These are phyloP conservation scores for Chiua virens DNA, from an alignment of 768 basidiomycete species.

Conservation along the genomic window DNA sequence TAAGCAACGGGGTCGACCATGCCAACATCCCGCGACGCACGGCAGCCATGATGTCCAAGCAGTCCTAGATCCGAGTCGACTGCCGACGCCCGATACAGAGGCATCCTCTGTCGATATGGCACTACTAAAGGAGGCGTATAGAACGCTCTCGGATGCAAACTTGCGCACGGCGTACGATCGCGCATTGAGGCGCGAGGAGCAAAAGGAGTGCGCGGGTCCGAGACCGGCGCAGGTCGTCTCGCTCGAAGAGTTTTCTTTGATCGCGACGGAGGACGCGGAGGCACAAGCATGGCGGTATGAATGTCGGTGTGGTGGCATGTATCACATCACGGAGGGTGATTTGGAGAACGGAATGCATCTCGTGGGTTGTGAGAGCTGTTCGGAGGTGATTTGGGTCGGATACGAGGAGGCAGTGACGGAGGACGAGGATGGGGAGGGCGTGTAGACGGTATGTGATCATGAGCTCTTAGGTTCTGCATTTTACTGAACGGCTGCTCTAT, in stretches of 20 bases:
- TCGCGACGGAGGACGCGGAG: not conserved
- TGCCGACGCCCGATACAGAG: not conserved
- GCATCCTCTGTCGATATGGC: conserved; percentile 42
- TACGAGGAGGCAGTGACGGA: conserved; percentile 54
- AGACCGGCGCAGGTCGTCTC: conserved; percentile 80
- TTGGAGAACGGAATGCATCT: conserved; percentile 75
- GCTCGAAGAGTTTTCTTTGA: conserved; percentile 60
- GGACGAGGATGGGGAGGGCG: conserved; percentile 13
- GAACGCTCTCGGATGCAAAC: conserved; percentile 51
- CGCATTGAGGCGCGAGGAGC: conserved; percentile 7
- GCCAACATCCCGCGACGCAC: too few species aligned
- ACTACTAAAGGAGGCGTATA: conserved; percentile 66
- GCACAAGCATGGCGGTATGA: conserved; percentile 48
- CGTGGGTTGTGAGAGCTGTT: conserved; percentile 71
- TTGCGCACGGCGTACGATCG: conserved; percentile 55
- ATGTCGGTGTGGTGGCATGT: conserved; percentile 76
- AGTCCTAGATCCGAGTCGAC: not conserved
- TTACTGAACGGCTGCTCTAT: not conserved
- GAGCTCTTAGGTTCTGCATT: not conserved
- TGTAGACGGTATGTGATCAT: not conserved
- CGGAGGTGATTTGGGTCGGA: conserved; percentile 84
- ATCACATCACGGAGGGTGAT: conserved; percentile 53
- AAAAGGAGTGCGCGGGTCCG: conserved; percentile 32
- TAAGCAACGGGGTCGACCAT: conserved; percentile 32
- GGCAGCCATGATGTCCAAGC: too few species aligned